Percentiles rank a stretch among this genome's conserved stretches.
These are phyloP conservation scores for Chaetomium sp. DNA, from an alignment of 2,329 filamentous ascomycete genomes.

Conservation along the genomic window DNA sequence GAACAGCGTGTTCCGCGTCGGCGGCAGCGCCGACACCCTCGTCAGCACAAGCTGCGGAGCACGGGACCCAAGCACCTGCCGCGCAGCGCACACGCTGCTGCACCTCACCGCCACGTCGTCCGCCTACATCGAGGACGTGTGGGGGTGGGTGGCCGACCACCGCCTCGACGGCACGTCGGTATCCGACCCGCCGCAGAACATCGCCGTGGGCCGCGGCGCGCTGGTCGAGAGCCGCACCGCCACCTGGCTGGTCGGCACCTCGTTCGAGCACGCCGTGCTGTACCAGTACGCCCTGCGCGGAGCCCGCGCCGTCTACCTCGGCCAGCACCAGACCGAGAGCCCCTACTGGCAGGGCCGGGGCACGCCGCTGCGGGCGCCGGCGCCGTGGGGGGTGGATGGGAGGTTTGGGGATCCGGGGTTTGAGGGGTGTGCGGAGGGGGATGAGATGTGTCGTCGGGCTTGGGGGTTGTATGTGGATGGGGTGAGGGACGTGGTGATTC, in stretches of 20 bases:
- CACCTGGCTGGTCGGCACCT: slow-evolving; percentile 54
- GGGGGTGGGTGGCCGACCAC: slow-evolving; percentile 53
- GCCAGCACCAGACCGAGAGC: slow-evolving; percentile 51
- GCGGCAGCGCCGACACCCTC: slow-evolving; percentile 47
- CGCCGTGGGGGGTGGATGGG: slow-evolving; percentile 42
- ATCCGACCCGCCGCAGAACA: slow-evolving; percentile 39
- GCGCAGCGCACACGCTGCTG: slow-evolving; percentile 51
- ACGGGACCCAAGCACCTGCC: slow-evolving; percentile 44
- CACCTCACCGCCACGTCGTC: slow-evolving; percentile 50
- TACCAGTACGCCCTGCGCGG: slow-evolving; percentile 56
- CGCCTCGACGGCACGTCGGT: slow-evolving; percentile 41
- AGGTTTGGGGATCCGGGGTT: slow-evolving; percentile 39
- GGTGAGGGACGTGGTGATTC: slow-evolving; percentile 38
- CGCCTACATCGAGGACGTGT: slow-evolving; percentile 57
- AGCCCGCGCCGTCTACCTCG: slow-evolving; percentile 48
- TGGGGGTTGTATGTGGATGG: slow-evolving; percentile 34
- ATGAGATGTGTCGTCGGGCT: slow-evolving; percentile 38
- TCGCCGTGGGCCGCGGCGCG: slow-evolving; percentile 51
- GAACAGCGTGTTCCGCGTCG: slow-evolving; percentile 50
- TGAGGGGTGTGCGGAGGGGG: slow-evolving; percentile 35
- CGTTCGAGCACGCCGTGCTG: slow-evolving; percentile 53
- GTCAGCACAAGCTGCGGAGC: slow-evolving; percentile 44
- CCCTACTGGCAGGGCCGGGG: slow-evolving; percentile 46
- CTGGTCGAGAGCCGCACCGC: slow-evolving; percentile 50
- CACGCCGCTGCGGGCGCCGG: slow-evolving; percentile 42